phyloP scores from a whole-genome alignment of 805 yeast species.

The Brettanomyces bruxellensis region DNA sequence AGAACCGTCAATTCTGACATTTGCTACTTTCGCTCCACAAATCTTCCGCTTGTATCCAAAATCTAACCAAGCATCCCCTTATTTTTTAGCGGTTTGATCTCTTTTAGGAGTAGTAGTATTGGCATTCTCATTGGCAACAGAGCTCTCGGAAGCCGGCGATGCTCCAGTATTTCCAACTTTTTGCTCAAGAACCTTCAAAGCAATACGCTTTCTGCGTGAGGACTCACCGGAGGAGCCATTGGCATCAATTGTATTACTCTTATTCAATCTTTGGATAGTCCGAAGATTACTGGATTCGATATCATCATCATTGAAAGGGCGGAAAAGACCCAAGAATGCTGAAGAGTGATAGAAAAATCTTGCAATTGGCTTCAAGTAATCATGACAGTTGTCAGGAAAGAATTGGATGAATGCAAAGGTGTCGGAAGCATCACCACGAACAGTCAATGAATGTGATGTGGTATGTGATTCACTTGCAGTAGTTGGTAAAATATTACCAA shows the following conservation, averaged over 20 bases:
- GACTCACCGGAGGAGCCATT: slow-evolving; percentile 38
- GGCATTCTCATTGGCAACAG: not conserved
- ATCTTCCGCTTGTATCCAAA: no score
- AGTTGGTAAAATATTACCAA: slow-evolving; percentile 28
- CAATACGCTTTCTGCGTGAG: slow-evolving; percentile 71
- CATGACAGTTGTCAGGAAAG: slow-evolving; percentile 61
- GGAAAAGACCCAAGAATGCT: slow-evolving; percentile 37
- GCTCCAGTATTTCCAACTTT: slow-evolving; percentile 7
- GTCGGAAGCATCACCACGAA: slow-evolving; percentile 83
- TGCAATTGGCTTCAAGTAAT: slow-evolving; percentile 43
- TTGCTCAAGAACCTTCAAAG: slow-evolving; percentile 66
- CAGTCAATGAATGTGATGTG: slow-evolving; percentile 20
- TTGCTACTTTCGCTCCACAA: no score
- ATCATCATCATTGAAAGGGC: slow-evolving; percentile 59
- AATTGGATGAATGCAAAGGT: slow-evolving; percentile 76
- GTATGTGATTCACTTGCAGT: slow-evolving; percentile 15
- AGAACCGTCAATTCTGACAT: no score
- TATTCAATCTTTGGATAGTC: slow-evolving; percentile 50
- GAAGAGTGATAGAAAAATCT: slow-evolving; percentile 30
- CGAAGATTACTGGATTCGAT: slow-evolving; percentile 68
- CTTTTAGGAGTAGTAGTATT: not conserved
- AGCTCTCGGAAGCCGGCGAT: not conserved
- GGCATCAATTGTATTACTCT: slow-evolving; percentile 8
- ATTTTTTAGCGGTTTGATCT: not conserved
- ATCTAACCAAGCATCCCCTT: not conserved